Conservation (phyloP, 257 asterid species). For the Solanum chiquidenum region DNA sequence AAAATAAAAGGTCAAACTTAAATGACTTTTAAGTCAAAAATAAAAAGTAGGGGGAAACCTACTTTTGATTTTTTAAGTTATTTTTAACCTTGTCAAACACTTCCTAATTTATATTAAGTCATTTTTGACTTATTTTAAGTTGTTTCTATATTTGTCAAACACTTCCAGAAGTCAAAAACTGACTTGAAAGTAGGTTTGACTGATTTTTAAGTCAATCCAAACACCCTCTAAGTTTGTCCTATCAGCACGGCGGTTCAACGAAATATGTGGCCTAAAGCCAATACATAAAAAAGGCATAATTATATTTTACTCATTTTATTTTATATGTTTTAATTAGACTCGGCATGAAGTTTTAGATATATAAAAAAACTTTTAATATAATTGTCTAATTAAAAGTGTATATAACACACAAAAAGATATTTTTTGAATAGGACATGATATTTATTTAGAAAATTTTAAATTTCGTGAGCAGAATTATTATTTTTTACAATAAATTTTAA, state of each 20-base stretch:
- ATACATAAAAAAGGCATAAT: neutral
- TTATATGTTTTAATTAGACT: too few species aligned
- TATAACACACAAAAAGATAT: neutral
- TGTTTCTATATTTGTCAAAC: neutral
- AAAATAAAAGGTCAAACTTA: neutral
- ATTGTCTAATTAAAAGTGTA: neutral
- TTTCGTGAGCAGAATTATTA: neutral
- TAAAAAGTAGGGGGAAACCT: fast-evolving
- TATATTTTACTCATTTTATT: neutral
- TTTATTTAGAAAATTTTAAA: too few species aligned
- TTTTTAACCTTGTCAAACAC: too few species aligned
- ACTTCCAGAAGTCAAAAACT: neutral
- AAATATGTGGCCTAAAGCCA: neutral
- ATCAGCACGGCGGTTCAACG: neutral
- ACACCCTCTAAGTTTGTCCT: too few species aligned
- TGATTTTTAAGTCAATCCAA: too few species aligned
- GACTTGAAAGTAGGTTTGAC: neutral
- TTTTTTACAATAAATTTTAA: too few species aligned
- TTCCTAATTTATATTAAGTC: too few species aligned
- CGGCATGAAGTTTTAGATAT: neutral
- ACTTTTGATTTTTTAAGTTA: neutral
- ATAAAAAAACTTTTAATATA: too few species aligned
- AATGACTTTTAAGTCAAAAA: neutral
- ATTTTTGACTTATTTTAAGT: too few species aligned
- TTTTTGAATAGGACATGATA: neutral